A percentile compares a stretch with the other conserved stretches of the same genome.
Evolutionary conservation across 306 rosid species (phyloP).

Genomic region (Oxytropis ochrocephala): DNA sequence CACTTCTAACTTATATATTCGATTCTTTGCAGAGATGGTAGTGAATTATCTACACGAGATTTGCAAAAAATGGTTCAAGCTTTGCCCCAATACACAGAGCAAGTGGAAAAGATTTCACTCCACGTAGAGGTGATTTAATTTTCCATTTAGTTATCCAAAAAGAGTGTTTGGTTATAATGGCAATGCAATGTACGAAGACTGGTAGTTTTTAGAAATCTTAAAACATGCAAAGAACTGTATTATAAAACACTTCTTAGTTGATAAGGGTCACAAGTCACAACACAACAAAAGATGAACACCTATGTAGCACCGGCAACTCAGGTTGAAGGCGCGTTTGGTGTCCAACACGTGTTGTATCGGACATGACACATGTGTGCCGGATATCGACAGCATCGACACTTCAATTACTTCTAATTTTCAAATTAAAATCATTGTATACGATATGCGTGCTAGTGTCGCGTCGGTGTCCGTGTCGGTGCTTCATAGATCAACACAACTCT

Average conservation of each 20-base stretch:
- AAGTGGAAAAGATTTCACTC: constrained; percentile 87
- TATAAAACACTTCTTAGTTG: neutral
- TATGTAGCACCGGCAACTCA: too few relatives aligned
- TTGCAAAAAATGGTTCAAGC: constrained; percentile 99
- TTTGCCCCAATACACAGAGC: constrained; percentile 92
- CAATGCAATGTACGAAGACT: neutral
- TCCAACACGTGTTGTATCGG: too few relatives aligned
- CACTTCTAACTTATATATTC: constrained; percentile 19
- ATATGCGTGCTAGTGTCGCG: too few relatives aligned
- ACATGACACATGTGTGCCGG: too few relatives aligned
- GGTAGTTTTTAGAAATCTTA: neutral
- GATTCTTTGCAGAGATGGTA: constrained; percentile 58
- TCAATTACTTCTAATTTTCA: too few relatives aligned
- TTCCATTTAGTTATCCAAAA: neutral
- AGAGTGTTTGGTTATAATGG: neutral
- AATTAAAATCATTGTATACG: too few relatives aligned
- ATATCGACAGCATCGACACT: too few relatives aligned
- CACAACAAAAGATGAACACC: neutral
- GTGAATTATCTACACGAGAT: constrained; percentile 82
- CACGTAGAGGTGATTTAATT: constrained; percentile 73
- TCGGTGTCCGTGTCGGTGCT: too few relatives aligned
- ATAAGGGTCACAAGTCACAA: neutral
- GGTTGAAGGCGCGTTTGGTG: too few relatives aligned
- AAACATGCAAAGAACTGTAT: neutral
- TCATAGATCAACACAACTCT: neutral